Percentiles rank a stretch among this genome's conserved stretches.
These are phyloP conservation scores for Blastocladiella emersonii DNA, from an alignment of 371 early-diverging fungal species.

Conservation along the genomic window DNA sequence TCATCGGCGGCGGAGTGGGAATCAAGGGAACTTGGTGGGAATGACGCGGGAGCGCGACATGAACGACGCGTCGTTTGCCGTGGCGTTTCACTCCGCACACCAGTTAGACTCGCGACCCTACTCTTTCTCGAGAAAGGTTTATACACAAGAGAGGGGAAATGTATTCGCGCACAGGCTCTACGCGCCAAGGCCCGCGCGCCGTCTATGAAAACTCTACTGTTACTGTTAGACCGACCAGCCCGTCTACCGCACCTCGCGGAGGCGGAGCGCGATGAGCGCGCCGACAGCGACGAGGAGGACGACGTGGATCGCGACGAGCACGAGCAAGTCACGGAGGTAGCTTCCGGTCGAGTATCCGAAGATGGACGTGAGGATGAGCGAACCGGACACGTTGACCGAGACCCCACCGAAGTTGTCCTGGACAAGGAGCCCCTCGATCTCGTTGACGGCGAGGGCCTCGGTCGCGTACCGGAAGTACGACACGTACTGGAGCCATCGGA, in stretches of 20 bases:
- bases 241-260: not conserved
- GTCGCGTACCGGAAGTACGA: constrained; percentile 29
- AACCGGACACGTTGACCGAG: constrained; percentile 9
- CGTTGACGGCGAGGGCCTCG: constrained; percentile 32
- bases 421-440: constrained; percentile 20
- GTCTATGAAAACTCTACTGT: no score
- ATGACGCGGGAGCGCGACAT: no score
- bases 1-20: no score
- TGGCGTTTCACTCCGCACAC: no score
- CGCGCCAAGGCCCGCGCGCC: no score
- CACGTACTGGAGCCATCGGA: constrained; percentile 26
- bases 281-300: not conserved
- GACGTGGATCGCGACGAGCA: not conserved
- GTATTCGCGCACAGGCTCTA: no score
- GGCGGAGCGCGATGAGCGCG: not conserved
- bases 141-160: no score
- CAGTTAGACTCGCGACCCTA: no score
- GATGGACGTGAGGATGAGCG: not conserved
- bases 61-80: no score
- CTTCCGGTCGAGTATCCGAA: not conserved
- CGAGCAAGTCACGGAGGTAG: not conserved
- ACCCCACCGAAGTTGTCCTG: constrained; percentile 19
- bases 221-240: no score
- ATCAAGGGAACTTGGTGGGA: no score
- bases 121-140: no score